These are phyloP conservation scores for Hyphopichia burtonii DNA, from an alignment of 1,139 yeast species.

Conservation along the genomic window DNA sequence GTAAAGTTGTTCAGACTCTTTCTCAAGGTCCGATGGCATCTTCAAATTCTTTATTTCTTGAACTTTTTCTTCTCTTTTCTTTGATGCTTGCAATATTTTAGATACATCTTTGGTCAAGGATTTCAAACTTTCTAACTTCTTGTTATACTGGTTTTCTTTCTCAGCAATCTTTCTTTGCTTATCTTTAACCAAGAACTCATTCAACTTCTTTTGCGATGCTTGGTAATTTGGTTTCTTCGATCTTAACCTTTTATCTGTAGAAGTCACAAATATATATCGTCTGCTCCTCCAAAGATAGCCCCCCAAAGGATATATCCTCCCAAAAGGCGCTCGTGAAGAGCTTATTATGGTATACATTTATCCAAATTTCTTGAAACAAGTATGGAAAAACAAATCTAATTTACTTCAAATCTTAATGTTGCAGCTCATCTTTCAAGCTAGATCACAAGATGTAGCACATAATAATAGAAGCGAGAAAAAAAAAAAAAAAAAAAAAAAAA, in stretches of 20 bases:
- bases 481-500: not conserved
- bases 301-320: too few species aligned
- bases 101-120: conserved; percentile 24
- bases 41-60: conserved; percentile 9
- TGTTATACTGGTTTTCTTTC: not conserved
- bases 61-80: conserved; percentile 11
- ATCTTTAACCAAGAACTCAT: not conserved
- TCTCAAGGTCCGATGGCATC: conserved; percentile 19
- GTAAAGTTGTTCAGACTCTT: conserved; percentile 16
- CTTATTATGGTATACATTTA: not conserved
- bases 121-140: conserved; percentile 11
- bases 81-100: conserved; percentile 16
- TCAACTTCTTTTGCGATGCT: not conserved
- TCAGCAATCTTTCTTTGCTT: not conserved
- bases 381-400: not conserved
- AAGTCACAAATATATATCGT: conserved; percentile 9
- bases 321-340: not conserved
- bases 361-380: not conserved
- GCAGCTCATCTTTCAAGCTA: not conserved
- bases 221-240: conserved; percentile 3
- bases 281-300: not conserved
- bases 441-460: not conserved
- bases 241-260: conserved; percentile 3
- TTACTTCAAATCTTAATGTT: not conserved
- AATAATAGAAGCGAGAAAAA: not conserved